Conservation (phyloP, 1,284 basidiomycete species). For the Fomitopsis palustris region DNA sequence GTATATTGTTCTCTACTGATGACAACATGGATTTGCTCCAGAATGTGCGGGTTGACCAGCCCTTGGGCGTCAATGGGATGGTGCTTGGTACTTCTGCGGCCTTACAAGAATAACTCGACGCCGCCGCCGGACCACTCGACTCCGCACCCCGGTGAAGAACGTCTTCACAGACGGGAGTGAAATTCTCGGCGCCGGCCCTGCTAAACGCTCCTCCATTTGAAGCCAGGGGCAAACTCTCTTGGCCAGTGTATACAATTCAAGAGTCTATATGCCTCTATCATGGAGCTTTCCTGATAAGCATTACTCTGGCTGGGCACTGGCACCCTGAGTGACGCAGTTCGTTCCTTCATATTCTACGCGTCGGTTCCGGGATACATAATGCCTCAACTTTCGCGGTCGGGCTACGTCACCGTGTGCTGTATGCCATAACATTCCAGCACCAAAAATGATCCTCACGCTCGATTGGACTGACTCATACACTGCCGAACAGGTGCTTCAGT, state of each 20-base stretch:
- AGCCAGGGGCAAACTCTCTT: not conserved
- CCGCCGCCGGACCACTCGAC: not conserved
- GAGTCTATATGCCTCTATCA: not conserved
- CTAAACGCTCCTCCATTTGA: not conserved
- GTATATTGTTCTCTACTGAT: not conserved
- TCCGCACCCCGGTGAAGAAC: not conserved
- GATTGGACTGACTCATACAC: not conserved
- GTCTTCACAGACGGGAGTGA: not conserved
- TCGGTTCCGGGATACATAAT: not conserved
- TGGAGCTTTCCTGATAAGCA: not conserved
- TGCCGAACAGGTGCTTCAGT: not conserved
- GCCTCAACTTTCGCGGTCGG: not conserved
- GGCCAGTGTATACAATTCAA: not conserved
- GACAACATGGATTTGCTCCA: not conserved
- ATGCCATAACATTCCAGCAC: conserved; percentile 3
- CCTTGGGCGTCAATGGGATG: too few relatives aligned
- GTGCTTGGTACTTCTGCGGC: not conserved
- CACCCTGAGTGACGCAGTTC: not conserved
- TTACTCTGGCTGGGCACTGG: not conserved
- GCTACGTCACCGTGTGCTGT: not conserved
- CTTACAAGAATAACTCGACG: not conserved
- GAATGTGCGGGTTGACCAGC: not conserved
- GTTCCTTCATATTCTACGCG: not conserved
- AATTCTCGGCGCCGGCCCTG: not conserved
- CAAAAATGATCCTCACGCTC: not conserved